These are phyloP conservation scores for Mycena haematopus DNA, from an alignment of 768 basidiomycete species.

Conservation along the genomic window DNA sequence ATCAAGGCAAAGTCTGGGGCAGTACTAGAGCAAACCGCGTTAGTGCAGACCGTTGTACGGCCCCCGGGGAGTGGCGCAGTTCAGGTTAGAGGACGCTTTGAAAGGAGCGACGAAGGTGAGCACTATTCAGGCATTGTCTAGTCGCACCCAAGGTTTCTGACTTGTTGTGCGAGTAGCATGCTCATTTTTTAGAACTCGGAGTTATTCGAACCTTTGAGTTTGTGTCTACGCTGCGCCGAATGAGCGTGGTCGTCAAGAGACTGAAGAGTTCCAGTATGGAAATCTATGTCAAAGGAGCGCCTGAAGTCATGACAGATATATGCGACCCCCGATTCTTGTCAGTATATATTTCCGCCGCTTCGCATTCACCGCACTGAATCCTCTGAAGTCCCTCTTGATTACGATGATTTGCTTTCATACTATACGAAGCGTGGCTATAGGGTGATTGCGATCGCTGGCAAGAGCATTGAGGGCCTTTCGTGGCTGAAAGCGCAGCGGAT, in stretches of 20 bases:
- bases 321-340: conserved; percentile 93
- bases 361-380: conserved; percentile 14
- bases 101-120: conserved; percentile 80
- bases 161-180: conserved; percentile 64
- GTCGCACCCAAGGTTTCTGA: conserved; percentile 3
- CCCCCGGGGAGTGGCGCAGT: conserved; percentile 93
- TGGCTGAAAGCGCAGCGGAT: conserved; percentile 98
- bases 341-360: conserved; percentile 40
- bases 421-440: conserved; percentile 97
- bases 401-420: conserved; percentile 94
- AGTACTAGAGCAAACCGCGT: conserved; percentile 75
- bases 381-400: conserved; percentile 87
- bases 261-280: conserved; percentile 96
- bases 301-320: conserved; percentile 96
- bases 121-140: neutral
- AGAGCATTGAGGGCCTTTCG: conserved; percentile 89
- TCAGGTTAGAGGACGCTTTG: conserved; percentile 92
- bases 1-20: conserved; percentile 69
- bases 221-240: conserved; percentile 88
- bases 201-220: conserved; percentile 98
- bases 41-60: conserved; percentile 96
- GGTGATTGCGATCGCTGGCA: conserved; percentile 97
- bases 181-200: conserved; percentile 95
- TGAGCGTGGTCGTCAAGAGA: conserved; percentile 98
- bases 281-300: conserved; percentile 98